Percentiles rank a stretch among this genome's conserved stretches.
These are phyloP conservation scores for Brassica rapa DNA, from an alignment of 345 rosid genomes.

Conservation along the genomic window DNA sequence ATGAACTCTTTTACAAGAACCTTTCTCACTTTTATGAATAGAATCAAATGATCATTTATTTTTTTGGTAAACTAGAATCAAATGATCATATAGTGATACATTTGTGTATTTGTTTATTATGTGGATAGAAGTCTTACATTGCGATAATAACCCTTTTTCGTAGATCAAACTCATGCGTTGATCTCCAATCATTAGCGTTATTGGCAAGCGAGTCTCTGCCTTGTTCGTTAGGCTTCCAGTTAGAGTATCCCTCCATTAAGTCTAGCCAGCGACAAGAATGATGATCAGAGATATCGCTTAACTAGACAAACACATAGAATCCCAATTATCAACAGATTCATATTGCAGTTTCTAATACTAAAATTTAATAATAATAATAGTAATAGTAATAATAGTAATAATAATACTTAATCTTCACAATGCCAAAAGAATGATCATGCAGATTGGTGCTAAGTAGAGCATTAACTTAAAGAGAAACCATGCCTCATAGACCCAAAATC, in stretches of 20 bases:
- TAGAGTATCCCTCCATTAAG: constrained; percentile 44
- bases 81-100: not conserved
- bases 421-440: not conserved
- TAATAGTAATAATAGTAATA: too few relatives aligned
- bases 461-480: not conserved
- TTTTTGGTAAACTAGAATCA: not conserved
- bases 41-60: not conserved
- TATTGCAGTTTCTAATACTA: not conserved
- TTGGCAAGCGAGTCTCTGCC: constrained; percentile 48
- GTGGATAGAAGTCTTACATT: constrained; percentile 46
- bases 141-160: constrained; percentile 53
- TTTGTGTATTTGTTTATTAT: not conserved
- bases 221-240: constrained; percentile 47
- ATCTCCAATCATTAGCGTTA: constrained; percentile 71
- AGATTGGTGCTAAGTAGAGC: not conserved
- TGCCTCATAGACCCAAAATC: not conserved
- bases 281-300: not conserved
- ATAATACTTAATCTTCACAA: not conserved
- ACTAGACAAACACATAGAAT: not conserved
- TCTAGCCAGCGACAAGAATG: not conserved
- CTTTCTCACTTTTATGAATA: not conserved
- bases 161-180: constrained; percentile 46
- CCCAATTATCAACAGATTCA: not conserved
- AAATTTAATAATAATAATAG: not conserved
- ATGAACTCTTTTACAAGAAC: not conserved